Evolutionary conservation across 768 basidiomycete genomes (phyloP).

Genomic region (Mrakia blollopis): DNA sequence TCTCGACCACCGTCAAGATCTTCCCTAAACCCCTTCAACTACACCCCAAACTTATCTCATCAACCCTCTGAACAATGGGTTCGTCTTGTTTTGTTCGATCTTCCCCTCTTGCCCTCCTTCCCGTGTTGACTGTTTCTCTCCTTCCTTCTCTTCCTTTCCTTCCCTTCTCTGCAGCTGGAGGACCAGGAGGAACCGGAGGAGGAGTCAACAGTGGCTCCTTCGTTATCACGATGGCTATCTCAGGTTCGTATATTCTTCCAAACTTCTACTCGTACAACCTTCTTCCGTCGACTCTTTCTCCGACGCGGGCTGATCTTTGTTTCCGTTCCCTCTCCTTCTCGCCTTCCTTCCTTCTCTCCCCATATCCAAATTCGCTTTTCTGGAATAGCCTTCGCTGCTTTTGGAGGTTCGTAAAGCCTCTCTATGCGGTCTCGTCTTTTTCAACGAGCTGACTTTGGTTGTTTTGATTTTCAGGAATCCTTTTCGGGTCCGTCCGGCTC

Average conservation of each 20-base stretch:
- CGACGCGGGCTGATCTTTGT: not conserved
- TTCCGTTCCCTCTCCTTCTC: not conserved
- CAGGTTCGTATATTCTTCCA: not conserved
- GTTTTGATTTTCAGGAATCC: not conserved
- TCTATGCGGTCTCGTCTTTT: not conserved
- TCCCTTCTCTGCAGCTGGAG: not conserved
- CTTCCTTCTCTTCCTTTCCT: not conserved
- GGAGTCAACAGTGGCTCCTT: not conserved
- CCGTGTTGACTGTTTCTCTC: not conserved
- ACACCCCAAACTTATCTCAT: too few relatives aligned
- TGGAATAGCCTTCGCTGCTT: too few relatives aligned
- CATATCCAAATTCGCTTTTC: too few relatives aligned
- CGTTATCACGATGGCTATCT: not conserved
- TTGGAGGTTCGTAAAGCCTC: not conserved
- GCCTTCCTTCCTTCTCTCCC: not conserved
- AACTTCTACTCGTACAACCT: not conserved
- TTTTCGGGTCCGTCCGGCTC: not conserved
- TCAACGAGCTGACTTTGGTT: not conserved
- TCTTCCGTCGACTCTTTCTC: too few relatives aligned
- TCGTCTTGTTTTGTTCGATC: too few relatives aligned
- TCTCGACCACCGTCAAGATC: too few relatives aligned
- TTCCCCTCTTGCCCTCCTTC: not conserved
- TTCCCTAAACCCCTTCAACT: too few relatives aligned
- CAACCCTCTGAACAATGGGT: too few relatives aligned
- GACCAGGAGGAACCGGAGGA: constrained; percentile 12